phyloP scores from a whole-genome alignment of 2,329 filamentous ascomycete species.

The Pseudogymnoascus verrucosus region DNA sequence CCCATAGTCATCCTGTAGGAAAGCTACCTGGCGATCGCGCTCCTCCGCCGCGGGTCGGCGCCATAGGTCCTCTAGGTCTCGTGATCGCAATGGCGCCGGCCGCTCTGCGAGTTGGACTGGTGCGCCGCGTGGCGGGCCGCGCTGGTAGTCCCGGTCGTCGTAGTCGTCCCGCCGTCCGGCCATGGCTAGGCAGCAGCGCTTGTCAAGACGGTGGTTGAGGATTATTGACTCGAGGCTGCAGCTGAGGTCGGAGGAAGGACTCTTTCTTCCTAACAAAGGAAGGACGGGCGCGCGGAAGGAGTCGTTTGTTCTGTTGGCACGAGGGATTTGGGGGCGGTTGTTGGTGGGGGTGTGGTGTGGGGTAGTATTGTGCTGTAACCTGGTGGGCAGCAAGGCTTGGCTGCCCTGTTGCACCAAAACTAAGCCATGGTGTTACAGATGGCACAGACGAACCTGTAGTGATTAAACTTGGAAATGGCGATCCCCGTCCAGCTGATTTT shows the following conservation, averaged over 20 bases:
- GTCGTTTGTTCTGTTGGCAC: background rate
- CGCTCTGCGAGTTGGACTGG: background rate
- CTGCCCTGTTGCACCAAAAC: background rate
- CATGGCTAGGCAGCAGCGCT: background rate
- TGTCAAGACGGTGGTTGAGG: background rate
- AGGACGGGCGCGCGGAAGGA: background rate
- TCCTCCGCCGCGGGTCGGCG: background rate
- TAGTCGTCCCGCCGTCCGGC: conserved; percentile 1
- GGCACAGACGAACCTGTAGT: background rate
- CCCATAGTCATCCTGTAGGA: conserved; percentile 4
- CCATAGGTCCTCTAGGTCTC: background rate
- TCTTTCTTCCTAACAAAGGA: background rate
- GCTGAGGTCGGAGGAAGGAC: background rate
- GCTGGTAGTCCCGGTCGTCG: background rate
- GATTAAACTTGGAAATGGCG: background rate
- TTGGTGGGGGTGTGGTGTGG: conserved; percentile 3
- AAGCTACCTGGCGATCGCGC: background rate
- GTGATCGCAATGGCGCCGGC: background rate
- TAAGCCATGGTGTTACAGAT: background rate
- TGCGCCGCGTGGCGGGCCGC: background rate
- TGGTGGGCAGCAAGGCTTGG: conserved; percentile 6
- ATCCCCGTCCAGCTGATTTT: background rate
- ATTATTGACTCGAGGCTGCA: background rate
- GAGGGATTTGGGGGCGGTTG: background rate
- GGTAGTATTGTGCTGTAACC: conserved; percentile 1